Evolutionary conservation across 495 filamentous ascomycete species (phyloP), one percentile per base, ranked within the genome.

Genomic region (Xylaria curta): DNA sequence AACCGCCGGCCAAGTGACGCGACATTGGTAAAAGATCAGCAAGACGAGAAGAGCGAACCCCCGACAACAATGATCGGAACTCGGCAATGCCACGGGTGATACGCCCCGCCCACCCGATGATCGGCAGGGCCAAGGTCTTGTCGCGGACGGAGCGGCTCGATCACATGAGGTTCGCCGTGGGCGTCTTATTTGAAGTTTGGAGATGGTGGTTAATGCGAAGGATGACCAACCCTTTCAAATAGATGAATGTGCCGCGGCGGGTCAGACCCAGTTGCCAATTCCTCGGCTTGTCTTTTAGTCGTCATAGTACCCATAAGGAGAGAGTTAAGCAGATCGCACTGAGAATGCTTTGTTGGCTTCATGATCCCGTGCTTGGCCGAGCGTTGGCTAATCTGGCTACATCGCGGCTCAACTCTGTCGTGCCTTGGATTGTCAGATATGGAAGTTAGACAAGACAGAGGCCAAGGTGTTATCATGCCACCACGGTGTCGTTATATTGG

Each of bases 1-100:
- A 66, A 51, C 63, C 63, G 63, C 63, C 46, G 31, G 63, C 63
- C 63, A 66, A 66, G 63, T 46, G 44, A 53, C 63, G 31, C 28
- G 47, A 19, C 4, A 33, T 13, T 2, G 42, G 26, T 38, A n/a
- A 10, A 36, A 66, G n/a, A 24, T 26, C 60, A 42, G 38, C 10
- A 15, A 33, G 60, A 24, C 21, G 21, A 42, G 38, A 3, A 28
- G 24, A 47, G 42, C 6, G 26, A 31, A 17, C 24, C 40, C 40
- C 42, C 63, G 44, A 38, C 13, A 24, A 38, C 21, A 36, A 42
- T 47, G 46, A 26, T 53, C 63, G 63, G 46, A 66, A 66, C 28
- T 66, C 63, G 63, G 63, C 63, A 66, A 24, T 12, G 31, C 38
- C n/a, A n/a, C 63, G 63, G 63, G 28, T 54, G 28, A 9, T 19